Percentiles rank a stretch among this genome's conserved stretches.
Evolutionary conservation across 345 rosid genomes (phyloP).

Genomic region (Aquilaria sinensis): DNA sequence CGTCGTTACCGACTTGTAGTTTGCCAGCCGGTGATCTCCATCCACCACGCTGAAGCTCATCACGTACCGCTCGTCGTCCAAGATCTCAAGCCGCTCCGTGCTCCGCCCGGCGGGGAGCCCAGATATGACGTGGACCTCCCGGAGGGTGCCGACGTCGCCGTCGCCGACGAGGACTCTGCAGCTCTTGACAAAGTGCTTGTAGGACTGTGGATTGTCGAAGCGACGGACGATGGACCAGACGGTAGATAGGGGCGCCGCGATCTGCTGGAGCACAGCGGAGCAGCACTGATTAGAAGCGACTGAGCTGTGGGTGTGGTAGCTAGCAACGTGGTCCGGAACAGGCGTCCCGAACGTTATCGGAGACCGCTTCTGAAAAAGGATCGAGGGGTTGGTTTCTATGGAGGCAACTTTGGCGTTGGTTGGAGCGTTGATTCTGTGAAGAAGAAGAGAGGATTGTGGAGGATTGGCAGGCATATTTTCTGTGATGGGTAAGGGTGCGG

Average conservation of each 20-base stretch:
- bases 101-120: constrained; percentile 62
- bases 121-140: constrained; percentile 56
- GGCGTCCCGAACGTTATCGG: constrained; percentile 25
- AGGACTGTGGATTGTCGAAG: constrained; percentile 67
- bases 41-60: constrained; percentile 61
- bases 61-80: constrained; percentile 64
- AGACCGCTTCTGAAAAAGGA: constrained; percentile 27
- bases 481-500: not conserved
- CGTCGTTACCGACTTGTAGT: constrained; percentile 65
- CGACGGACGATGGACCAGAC: constrained; percentile 78
- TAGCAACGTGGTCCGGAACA: constrained; percentile 23
- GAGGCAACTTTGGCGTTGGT: not conserved
- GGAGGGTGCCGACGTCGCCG: constrained; percentile 56
- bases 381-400: constrained; percentile 9
- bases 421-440: constrained; percentile 12
- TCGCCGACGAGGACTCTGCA: constrained; percentile 56
- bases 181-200: constrained; percentile 68
- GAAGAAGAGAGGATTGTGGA: constrained; percentile 5
- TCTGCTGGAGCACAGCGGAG: constrained; percentile 53
- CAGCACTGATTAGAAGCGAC: constrained; percentile 55
- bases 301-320: constrained; percentile 33
- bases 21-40: constrained; percentile 56
- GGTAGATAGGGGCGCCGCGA: constrained; percentile 53
- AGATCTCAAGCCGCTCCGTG: constrained; percentile 57
- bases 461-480: constrained; percentile 15